Evolutionary conservation across 116 monocot genomes (phyloP).

Genomic region (Cymodocea nodosa): DNA sequence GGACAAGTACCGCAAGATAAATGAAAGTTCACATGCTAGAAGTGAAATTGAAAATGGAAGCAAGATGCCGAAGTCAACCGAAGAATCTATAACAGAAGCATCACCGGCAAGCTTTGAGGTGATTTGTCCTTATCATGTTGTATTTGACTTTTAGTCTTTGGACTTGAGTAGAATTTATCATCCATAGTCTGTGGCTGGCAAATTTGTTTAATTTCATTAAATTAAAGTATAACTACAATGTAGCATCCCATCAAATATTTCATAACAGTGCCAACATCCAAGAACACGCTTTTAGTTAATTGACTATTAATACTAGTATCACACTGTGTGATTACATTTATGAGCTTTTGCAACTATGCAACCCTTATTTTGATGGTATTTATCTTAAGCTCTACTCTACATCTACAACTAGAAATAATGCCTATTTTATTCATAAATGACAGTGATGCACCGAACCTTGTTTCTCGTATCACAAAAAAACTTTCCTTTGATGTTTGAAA

Average conservation of each 20-base stretch:
- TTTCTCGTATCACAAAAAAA: too few species aligned
- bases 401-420: too few species aligned
- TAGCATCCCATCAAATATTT: background rate
- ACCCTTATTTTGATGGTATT: background rate
- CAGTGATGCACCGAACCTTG: too few species aligned
- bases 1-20: conserved; percentile 3
- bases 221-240: background rate
- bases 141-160: background rate
- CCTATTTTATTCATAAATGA: too few species aligned
- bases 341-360: too few species aligned
- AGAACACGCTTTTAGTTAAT: too few species aligned
- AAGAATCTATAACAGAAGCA: conserved; percentile 21
- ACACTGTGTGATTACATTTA: too few species aligned
- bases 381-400: background rate
- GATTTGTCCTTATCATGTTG: background rate
- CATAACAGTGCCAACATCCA: background rate
- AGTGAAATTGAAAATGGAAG: background rate
- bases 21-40: background rate
- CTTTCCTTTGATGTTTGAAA: too few species aligned
- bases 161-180: background rate
- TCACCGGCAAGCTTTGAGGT: conserved; percentile 22
- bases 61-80: conserved; percentile 3
- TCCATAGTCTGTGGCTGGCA: too few species aligned
- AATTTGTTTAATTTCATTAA: background rate
- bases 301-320: too few species aligned